A percentile compares a stretch with the other conserved stretches of the same genome.
phyloP scores from a whole-genome alignment of 306 rosid species.

The Boehmeria nivea region DNA sequence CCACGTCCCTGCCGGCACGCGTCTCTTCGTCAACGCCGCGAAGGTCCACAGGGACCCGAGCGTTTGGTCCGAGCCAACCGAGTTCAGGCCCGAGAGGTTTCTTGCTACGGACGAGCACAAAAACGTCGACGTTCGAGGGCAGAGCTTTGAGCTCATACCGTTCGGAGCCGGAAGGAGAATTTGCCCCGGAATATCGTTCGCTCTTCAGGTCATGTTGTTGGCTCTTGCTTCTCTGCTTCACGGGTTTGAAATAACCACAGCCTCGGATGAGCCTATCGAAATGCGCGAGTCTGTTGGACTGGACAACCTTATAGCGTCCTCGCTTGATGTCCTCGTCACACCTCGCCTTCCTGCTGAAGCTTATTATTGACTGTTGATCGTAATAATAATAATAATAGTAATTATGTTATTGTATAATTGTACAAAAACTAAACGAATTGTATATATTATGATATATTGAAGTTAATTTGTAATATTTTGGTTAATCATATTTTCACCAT shows the following conservation, averaged over 20 bases:
- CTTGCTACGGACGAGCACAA: not conserved
- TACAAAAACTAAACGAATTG: too few species aligned
- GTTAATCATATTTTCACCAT: conserved; percentile 18
- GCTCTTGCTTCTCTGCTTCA: conserved; percentile 9
- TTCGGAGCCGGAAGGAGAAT: conserved; percentile 21
- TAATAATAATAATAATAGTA: too few species aligned
- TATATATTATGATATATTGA: too few species aligned
- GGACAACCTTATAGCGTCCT: not conserved
- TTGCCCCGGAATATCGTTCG: conserved; percentile 8
- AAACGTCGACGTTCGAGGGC: conserved; percentile 5
- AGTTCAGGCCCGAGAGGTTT: conserved; percentile 15
- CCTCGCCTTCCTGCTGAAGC: not conserved
- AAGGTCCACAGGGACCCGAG: conserved; percentile 15
- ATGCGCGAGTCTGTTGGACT: conserved; percentile 6
- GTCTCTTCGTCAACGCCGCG: conserved; percentile 12
- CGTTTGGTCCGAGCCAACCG: conserved; percentile 10
- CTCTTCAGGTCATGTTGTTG: conserved; percentile 5
- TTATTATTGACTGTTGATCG: not conserved
- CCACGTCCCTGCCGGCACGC: conserved; percentile 7
- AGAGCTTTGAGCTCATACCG: conserved; percentile 10
- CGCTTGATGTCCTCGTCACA: not conserved
- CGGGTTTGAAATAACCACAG: not conserved
- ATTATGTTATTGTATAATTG: too few species aligned
- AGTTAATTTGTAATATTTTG: too few species aligned
- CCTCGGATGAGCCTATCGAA: not conserved